A percentile compares a stretch with the other conserved stretches of the same genome.
Conservation (phyloP, 176 grass and related monocot species). For the Tuctoria greenei region DNA sequence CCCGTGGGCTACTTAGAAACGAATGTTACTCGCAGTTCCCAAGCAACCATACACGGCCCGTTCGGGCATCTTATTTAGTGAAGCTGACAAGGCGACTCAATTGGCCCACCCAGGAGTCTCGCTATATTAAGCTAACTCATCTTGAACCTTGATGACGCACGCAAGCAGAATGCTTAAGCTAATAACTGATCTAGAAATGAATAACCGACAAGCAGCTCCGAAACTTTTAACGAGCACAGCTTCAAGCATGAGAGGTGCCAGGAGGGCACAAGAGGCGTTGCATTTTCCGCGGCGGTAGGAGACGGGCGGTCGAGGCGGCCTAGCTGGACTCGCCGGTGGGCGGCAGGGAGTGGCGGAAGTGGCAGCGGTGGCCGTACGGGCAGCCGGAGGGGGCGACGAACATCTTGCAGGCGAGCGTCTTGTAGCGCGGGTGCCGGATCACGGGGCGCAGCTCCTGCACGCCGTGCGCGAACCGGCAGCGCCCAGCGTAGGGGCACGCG, state of each 20-base stretch:
- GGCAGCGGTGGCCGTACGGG: constrained; percentile 86
- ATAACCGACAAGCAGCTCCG: constrained; percentile 6
- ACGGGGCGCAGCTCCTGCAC: constrained; percentile 76
- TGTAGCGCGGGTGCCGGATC: constrained; percentile 85
- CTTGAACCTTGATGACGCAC: background rate
- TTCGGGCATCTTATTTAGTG: constrained; percentile 3
- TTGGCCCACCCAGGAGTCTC: background rate
- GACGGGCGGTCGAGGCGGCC: constrained; percentile 8
- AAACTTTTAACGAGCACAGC: constrained; percentile 5
- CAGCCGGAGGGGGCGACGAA: constrained; percentile 46
- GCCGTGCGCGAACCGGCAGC: constrained; percentile 84
- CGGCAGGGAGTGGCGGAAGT: constrained; percentile 56
- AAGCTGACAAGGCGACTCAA: background rate
- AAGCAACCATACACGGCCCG: background rate
- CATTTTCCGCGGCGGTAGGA: constrained; percentile 15
- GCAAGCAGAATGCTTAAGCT: background rate
- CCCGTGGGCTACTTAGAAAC: background rate
- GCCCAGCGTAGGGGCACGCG: constrained; percentile 50
- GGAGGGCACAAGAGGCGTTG: background rate
- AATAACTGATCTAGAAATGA: constrained; percentile 10
- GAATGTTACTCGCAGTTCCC: background rate
- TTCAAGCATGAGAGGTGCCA: background rate
- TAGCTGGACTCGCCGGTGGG: constrained; percentile 25
- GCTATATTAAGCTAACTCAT: background rate
- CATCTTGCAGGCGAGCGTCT: constrained; percentile 75